Evolutionary conservation across 495 filamentous ascomycete genomes (phyloP), one percentile per base, ranked within the genome.

Genomic region (Cetradonia linearis): DNA sequence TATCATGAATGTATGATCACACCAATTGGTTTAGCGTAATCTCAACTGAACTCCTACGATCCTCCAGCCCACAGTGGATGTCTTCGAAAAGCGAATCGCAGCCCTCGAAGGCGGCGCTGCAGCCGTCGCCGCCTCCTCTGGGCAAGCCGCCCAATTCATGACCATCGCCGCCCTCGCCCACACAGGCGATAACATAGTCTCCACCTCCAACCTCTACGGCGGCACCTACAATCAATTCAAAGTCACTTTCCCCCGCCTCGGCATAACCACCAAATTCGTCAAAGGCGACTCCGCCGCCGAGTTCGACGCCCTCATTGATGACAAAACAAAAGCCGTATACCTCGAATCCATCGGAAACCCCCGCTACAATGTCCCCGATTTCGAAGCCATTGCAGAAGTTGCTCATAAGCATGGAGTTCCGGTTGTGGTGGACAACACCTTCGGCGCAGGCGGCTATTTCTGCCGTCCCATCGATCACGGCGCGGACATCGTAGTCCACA

Each of bases 181-280:
- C 57, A 77, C 83, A 0, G 93, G 93, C 18, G 93, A 98, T 77
- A 98, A 97, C 75, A 96, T 98, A 62, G 81, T 98, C 27, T 86
- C 89, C 2, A 96, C 93, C 5, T 86, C 83, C 56, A 96, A 95
- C 70, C 74, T 98, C 44, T 98, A 98, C 71, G 93, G 93, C 42
- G 93, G 93, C 66, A 97, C 93, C 8, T 98, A 97, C 76, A 98
- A 97, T 72, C 94, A 97, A 71, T 84, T 98, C 74, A 98, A 98
- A 75, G 91, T 97, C 36, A 77, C 91, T 60, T 77, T 97, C 54
- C 86, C 89, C 18, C 86, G 93, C 8, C 71, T 95, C 47, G 94
- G 94, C 52, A 91, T 98, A 66, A 79, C 72, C 30, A 94, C 91
- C 62, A 96, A 91, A 77, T 98, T 97, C 68, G 81, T 97, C 63